Percentiles rank a stretch among this genome's conserved stretches.
Conservation (phyloP, 2,329 filamentous ascomycete genomes). For the Alternaria novae-zelandiae region DNA sequence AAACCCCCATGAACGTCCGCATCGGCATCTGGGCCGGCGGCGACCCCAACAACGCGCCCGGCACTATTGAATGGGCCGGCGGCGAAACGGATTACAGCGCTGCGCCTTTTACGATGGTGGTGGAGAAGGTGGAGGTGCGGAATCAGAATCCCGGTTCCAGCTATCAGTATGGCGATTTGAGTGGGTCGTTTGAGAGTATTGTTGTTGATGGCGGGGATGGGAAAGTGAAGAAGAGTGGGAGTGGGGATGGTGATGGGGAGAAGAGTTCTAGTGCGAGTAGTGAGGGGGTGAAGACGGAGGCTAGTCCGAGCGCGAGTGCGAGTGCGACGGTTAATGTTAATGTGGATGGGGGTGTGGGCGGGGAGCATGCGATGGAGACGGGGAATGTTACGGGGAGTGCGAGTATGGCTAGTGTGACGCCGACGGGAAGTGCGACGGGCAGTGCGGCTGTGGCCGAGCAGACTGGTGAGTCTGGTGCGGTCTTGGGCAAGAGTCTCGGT, state of each 20-base stretch:
- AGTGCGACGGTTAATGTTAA: background rate
- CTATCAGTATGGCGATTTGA: slow-evolving; percentile 56
- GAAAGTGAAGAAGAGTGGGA: background rate
- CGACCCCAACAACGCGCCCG: slow-evolving; percentile 50
- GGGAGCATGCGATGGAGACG: background rate
- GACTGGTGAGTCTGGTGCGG: background rate
- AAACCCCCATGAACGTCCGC: slow-evolving; percentile 70
- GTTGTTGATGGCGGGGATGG: background rate
- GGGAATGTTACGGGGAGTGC: background rate
- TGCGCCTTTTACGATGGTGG: slow-evolving; percentile 57
- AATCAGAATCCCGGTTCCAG: slow-evolving; percentile 57
- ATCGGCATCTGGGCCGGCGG: slow-evolving; percentile 56
- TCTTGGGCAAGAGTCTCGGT: background rate
- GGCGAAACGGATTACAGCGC: slow-evolving; percentile 56
- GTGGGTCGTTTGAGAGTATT: slow-evolving; percentile 55
- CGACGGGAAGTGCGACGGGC: background rate
- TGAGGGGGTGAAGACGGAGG: background rate
- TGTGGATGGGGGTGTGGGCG: background rate
- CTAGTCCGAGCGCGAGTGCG: background rate
- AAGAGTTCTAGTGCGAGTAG: background rate
- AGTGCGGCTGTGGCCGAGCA: background rate
- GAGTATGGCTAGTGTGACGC: background rate
- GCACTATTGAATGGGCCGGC: slow-evolving; percentile 71
- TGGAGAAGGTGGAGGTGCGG: slow-evolving; percentile 55
- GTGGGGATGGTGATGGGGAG: background rate